These are phyloP conservation scores for Lasiosphaeria miniovina DNA, from an alignment of 495 filamentous ascomycete species.

Conservation along the genomic window DNA sequence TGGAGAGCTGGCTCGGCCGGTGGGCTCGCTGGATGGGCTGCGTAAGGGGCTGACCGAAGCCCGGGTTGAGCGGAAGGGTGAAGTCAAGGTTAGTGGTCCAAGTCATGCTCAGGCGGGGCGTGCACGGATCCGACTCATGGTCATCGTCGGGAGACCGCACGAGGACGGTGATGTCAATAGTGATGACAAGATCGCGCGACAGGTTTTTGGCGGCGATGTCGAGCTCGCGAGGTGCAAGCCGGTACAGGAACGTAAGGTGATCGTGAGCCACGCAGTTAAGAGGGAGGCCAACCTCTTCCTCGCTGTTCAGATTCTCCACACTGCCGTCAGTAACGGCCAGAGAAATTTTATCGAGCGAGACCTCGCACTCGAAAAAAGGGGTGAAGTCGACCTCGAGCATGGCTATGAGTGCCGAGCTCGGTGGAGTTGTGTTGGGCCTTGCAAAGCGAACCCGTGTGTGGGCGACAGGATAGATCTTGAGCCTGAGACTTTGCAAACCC, in stretches of 20 bases:
- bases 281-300: slow-evolving; percentile 58
- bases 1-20: slow-evolving; percentile 60
- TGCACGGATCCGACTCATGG: slow-evolving; percentile 48
- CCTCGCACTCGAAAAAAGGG: slow-evolving; percentile 71
- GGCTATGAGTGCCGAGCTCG: slow-evolving; percentile 68
- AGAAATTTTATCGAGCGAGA: slow-evolving; percentile 64
- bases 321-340: slow-evolving; percentile 63
- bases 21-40: slow-evolving; percentile 64
- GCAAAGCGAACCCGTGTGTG: slow-evolving; percentile 82
- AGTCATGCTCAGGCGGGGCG: slow-evolving; percentile 70
- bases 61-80: slow-evolving; percentile 60
- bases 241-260: slow-evolving; percentile 81
- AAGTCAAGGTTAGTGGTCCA: slow-evolving; percentile 86
- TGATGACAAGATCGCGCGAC: slow-evolving; percentile 52
- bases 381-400: slow-evolving; percentile 87
- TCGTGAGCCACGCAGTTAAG: slow-evolving; percentile 74
- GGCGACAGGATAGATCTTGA: slow-evolving; percentile 76
- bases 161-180: slow-evolving; percentile 62
- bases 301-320: slow-evolving; percentile 61
- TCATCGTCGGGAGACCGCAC: slow-evolving; percentile 41
- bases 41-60: slow-evolving; percentile 48
- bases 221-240: slow-evolving; percentile 63
- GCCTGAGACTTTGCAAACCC: slow-evolving; percentile 61
- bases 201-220: slow-evolving; percentile 54
- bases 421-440: slow-evolving; percentile 60